phyloP scores from a whole-genome alignment of 495 filamentous ascomycete species.

The Podospora comata region DNA sequence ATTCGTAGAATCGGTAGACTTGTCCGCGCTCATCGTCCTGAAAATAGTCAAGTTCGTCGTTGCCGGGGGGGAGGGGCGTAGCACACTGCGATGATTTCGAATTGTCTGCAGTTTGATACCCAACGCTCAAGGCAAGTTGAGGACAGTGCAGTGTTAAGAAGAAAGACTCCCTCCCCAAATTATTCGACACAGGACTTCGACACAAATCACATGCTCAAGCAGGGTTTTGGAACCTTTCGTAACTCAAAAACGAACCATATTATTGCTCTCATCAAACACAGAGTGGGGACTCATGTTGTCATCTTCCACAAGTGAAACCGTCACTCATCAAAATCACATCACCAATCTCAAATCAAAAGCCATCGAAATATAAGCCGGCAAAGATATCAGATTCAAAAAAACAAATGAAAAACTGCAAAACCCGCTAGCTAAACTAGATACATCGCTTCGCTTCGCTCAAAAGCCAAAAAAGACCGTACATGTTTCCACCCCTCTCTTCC shows the following conservation, averaged over 20 bases:
- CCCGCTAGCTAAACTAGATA: background rate
- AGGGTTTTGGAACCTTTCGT: background rate
- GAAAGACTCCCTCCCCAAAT: too few relatives aligned
- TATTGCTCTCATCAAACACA: background rate
- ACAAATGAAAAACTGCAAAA: background rate
- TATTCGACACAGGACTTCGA: too few relatives aligned
- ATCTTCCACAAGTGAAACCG: background rate
- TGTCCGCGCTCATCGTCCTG: too few relatives aligned
- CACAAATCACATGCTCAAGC: background rate
- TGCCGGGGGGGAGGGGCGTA: too few relatives aligned
- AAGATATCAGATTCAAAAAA: slow-evolving; percentile 1
- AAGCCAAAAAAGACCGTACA: background rate
- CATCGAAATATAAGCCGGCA: background rate
- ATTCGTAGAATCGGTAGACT: too few relatives aligned
- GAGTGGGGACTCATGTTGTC: background rate
- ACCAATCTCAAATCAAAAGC: background rate
- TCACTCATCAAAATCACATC: background rate
- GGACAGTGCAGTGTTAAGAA: too few relatives aligned
- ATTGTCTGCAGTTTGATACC: too few relatives aligned
- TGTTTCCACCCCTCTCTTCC: background rate
- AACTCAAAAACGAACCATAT: background rate
- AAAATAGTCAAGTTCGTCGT: too few relatives aligned
- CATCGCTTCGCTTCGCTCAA: background rate
- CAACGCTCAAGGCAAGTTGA: too few relatives aligned
- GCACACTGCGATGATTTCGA: too few relatives aligned